These are phyloP conservation scores for Mucor saturninus DNA, from an alignment of 371 early-diverging fungal genomes.

Conservation along the genomic window DNA sequence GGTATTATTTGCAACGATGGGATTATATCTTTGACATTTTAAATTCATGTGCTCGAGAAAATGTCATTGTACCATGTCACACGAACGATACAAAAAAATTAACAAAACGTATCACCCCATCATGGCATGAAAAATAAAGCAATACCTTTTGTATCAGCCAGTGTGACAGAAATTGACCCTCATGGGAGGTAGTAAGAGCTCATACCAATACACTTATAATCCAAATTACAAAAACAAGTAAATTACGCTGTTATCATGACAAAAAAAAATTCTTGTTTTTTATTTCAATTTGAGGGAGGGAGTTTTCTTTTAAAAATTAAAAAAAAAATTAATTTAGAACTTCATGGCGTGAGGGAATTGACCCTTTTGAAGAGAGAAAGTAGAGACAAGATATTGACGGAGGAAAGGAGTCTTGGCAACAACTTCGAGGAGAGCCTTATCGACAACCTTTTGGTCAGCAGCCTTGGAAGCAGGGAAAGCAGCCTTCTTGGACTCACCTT, in stretches of 20 bases:
- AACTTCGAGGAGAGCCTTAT: conserved; percentile 78
- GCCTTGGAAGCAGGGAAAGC: conserved; percentile 69
- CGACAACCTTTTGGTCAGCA: conserved; percentile 88
- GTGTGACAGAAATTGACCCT: no score
- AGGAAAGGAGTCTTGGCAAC: conserved; percentile 86
- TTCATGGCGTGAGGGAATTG: conserved; percentile 93
- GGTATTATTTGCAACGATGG: no score
- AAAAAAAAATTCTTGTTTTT: background rate
- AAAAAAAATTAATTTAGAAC: conserved; percentile 69
- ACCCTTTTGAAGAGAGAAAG: conserved; percentile 92
- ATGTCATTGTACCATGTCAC: no score
- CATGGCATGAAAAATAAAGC: no score
- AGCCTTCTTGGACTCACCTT: conserved; percentile 73
- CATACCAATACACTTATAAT: no score
- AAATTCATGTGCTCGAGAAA: no score
- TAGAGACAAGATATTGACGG: conserved; percentile 81
- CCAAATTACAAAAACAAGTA: background rate
- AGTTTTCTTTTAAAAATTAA: background rate
- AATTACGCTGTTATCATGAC: conserved; percentile 2
- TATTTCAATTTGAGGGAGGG: background rate
- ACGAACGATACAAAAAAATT: no score
- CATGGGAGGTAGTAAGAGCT: no score
- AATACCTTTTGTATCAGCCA: no score
- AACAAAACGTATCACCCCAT: no score
- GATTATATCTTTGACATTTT: no score